Conservation (phyloP, 768 basidiomycete genomes). For the Hemileccinum impolitum region DNA sequence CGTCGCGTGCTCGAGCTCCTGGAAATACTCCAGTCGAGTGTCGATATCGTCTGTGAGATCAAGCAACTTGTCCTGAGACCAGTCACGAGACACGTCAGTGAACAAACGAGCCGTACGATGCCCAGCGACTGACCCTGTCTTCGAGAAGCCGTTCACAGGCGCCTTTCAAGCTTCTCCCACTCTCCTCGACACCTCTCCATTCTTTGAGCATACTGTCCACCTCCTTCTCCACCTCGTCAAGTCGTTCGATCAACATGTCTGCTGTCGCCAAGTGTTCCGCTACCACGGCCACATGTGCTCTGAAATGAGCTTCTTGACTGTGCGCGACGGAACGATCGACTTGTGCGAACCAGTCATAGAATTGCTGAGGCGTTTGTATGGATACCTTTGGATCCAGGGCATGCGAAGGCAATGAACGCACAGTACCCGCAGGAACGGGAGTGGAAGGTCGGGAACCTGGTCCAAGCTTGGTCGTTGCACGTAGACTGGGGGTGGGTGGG, state of each 20-base stretch:
- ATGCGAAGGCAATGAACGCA: conserved; percentile 35
- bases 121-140: conserved; percentile 65
- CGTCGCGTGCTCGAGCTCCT: conserved; percentile 89
- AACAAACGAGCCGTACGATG: background rate
- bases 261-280: conserved; percentile 75
- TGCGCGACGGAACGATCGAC: conserved; percentile 90
- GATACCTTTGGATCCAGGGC: conserved; percentile 72
- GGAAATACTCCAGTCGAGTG: conserved; percentile 84
- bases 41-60: conserved; percentile 82
- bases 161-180: conserved; percentile 86
- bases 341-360: conserved; percentile 93
- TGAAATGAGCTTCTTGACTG: conserved; percentile 91
- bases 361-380: conserved; percentile 89
- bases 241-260: conserved; percentile 64
- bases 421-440: conserved; percentile 15
- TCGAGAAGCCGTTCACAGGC: conserved; percentile 88
- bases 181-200: conserved; percentile 86
- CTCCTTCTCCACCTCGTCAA: conserved; percentile 70
- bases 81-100: background rate
- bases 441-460: conserved; percentile 48
- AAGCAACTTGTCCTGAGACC: conserved; percentile 65
- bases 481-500: conserved; percentile 35
- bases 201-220: conserved; percentile 80
- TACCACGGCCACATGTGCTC: conserved; percentile 77
- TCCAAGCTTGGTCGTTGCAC: conserved; percentile 38